phyloP scores from a whole-genome alignment of 305 asterid species.

The Andrographis paniculata region DNA sequence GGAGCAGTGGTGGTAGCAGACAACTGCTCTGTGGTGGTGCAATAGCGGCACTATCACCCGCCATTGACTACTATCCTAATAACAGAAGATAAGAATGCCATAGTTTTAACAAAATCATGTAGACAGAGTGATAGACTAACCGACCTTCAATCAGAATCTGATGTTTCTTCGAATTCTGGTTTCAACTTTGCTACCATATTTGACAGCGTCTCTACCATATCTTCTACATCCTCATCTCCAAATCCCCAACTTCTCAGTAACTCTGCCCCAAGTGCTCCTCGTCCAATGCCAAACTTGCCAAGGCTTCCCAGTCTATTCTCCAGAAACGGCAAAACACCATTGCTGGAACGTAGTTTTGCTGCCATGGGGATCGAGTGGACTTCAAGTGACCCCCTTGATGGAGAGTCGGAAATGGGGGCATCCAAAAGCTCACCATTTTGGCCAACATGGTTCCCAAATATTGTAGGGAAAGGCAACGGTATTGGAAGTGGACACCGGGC shows the following conservation, averaged over 20 bases:
- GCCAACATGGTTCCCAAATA: constrained; percentile 57
- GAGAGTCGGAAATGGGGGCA: constrained; percentile 26
- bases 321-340: constrained; percentile 62
- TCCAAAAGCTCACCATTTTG: constrained; percentile 54
- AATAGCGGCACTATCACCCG: too few relatives aligned
- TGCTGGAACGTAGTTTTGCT: constrained; percentile 78
- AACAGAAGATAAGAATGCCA: too few relatives aligned
- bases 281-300: constrained; percentile 49
- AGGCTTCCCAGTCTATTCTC: constrained; percentile 54
- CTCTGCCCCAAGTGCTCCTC: constrained; percentile 58
- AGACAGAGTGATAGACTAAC: too few relatives aligned
- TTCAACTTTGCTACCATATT: constrained; percentile 47
- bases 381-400: constrained; percentile 65
- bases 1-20: too few relatives aligned
- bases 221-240: constrained; percentile 66
- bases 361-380: constrained; percentile 86
- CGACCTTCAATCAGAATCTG: constrained; percentile 57
- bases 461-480: constrained; percentile 82
- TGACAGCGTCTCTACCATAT: constrained; percentile 63
- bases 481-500: constrained; percentile 82
- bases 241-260: constrained; percentile 72
- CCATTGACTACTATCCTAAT: too few relatives aligned
- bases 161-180: constrained; percentile 39
- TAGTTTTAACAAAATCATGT: too few relatives aligned
- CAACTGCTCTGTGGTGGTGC: too few relatives aligned